Conservation (phyloP, 2,329 filamentous ascomycete genomes). For the Colletotrichum sp. region DNA sequence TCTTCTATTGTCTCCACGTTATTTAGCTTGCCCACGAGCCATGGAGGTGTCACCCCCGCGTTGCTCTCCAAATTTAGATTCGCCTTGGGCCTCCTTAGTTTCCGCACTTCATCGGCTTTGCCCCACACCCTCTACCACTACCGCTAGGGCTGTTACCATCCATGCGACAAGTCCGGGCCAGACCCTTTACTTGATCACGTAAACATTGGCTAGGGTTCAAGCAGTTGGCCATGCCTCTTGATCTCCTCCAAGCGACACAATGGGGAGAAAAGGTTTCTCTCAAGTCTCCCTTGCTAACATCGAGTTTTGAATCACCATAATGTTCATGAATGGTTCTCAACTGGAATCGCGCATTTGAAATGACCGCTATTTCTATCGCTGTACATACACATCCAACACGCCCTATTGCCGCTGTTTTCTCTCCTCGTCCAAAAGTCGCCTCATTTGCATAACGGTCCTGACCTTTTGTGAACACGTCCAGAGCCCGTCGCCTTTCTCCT, state of each 20-base stretch:
- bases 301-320: background rate
- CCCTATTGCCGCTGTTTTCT: background rate
- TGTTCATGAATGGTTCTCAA: rapidly evolving
- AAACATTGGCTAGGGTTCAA: background rate
- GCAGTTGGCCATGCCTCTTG: rapidly evolving
- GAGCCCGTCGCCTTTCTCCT: rapidly evolving
- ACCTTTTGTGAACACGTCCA: background rate
- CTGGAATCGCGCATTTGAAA: rapidly evolving
- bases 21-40: background rate
- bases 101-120: background rate
- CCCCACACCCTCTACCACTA: background rate
- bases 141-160: background rate
- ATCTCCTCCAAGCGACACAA: rapidly evolving
- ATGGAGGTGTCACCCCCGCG: background rate
- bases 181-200: background rate
- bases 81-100: background rate
- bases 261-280: rapidly evolving
- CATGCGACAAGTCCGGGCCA: background rate
- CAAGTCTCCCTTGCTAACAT: background rate
- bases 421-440: background rate
- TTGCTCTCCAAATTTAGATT: background rate
- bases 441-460: no score
- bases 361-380: background rate
- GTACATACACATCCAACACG: background rate
- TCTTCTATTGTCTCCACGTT: background rate